A percentile compares a stretch with the other conserved stretches of the same genome.
Conservation (phyloP, 1,284 basidiomycete genomes). For the Amylostereum areolatum region DNA sequence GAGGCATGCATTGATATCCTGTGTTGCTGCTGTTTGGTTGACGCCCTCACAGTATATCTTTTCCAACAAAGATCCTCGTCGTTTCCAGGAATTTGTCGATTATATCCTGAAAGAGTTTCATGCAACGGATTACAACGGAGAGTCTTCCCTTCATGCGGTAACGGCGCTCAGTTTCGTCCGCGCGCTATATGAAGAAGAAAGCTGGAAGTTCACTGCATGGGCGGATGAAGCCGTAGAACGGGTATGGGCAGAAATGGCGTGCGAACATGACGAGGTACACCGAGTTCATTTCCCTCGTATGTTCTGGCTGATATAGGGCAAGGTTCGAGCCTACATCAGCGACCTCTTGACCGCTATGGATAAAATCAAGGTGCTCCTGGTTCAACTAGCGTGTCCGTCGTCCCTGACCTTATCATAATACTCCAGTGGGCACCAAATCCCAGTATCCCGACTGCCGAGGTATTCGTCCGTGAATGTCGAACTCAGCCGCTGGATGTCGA, state of each 20-base stretch:
- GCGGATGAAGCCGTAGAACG: slow-evolving; percentile 58
- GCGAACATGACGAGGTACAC: slow-evolving; percentile 74
- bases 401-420: slow-evolving; percentile 1
- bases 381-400: not conserved
- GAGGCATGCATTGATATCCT: slow-evolving; percentile 35
- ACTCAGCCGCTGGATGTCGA: slow-evolving; percentile 52
- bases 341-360: slow-evolving; percentile 70
- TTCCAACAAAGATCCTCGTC: slow-evolving; percentile 78
- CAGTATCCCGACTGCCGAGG: slow-evolving; percentile 61
- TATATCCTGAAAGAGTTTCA: slow-evolving; percentile 62
- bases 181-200: slow-evolving; percentile 65
- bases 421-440: slow-evolving; percentile 61
- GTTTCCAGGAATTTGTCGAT: slow-evolving; percentile 75
- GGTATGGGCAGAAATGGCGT: slow-evolving; percentile 67
- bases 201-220: slow-evolving; percentile 80
- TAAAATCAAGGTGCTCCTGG: slow-evolving; percentile 55
- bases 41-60: slow-evolving; percentile 55
- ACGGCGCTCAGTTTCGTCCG: slow-evolving; percentile 59
- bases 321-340: slow-evolving; percentile 70
- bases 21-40: slow-evolving; percentile 6
- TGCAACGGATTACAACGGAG: slow-evolving; percentile 65
- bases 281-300: not conserved
- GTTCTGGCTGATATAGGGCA: not conserved
- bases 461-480: slow-evolving; percentile 69
- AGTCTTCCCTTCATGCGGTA: slow-evolving; percentile 68